A percentile compares a stretch with the other conserved stretches of the same genome.
Conservation (phyloP, 2,329 filamentous ascomycete species). For the Cordyceps fumosorosea region DNA sequence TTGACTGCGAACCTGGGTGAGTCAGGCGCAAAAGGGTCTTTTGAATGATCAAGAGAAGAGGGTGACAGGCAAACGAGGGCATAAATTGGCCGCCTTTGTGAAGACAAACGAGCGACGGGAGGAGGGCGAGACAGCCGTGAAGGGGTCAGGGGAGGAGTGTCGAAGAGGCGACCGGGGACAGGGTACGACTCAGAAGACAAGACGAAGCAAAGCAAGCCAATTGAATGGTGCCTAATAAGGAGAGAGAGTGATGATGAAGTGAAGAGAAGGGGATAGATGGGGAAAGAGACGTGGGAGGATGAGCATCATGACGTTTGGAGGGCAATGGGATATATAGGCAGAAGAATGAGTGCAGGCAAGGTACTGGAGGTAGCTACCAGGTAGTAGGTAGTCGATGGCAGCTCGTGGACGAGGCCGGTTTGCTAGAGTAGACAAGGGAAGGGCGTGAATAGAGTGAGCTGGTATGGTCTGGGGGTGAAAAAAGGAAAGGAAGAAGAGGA, state of each 20-base stretch:
- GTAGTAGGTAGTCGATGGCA: not conserved
- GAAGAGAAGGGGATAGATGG: not conserved
- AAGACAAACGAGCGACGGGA: not conserved
- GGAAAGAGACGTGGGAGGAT: not conserved
- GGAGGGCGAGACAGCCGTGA: not conserved
- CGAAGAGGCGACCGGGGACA: not conserved
- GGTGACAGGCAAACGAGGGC: not conserved
- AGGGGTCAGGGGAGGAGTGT: not conserved
- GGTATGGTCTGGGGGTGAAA: not conserved
- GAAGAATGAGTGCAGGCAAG: not conserved
- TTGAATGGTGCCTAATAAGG: not conserved
- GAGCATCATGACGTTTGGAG: conserved; percentile 5
- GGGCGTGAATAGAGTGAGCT: not conserved
- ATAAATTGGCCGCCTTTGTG: not conserved
- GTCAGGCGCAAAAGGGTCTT: not conserved
- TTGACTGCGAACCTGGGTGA: too few species aligned
- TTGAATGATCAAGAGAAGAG: not conserved
- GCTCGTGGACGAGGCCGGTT: not conserved
- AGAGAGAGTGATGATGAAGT: not conserved
- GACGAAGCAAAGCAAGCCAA: not conserved
- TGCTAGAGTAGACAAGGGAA: not conserved
- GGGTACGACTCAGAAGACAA: not conserved
- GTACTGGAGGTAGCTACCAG: not conserved
- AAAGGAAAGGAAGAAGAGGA: not conserved
- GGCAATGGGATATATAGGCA: conserved; percentile 10